Percentiles rank a stretch among this genome's conserved stretches.
phyloP scores from a whole-genome alignment of 1,284 basidiomycete genomes.

The Heliocybe sulcata region DNA sequence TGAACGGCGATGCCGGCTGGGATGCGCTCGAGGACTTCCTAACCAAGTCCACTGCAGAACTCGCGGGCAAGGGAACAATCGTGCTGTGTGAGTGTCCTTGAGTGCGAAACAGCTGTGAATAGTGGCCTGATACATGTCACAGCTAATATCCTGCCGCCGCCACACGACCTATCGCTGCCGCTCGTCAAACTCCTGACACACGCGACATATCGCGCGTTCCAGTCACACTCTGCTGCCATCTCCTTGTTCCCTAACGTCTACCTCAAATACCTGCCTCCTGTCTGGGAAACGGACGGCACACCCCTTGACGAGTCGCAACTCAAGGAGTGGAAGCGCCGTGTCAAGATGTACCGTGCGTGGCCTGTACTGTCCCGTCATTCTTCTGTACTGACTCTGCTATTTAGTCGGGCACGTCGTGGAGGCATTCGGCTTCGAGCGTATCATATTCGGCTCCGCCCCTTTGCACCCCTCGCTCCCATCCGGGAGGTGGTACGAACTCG shows the following conservation, averaged over 20 bases:
- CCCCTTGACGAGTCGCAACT: constrained; percentile 38
- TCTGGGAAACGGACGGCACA: constrained; percentile 51
- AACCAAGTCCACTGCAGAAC: constrained; percentile 45
- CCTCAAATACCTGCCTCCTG: constrained; percentile 77
- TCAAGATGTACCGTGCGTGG: constrained; percentile 85
- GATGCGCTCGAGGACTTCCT: constrained; percentile 73
- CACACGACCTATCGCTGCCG: constrained; percentile 62
- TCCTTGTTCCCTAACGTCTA: constrained; percentile 71
- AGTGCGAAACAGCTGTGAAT: constrained; percentile 6
- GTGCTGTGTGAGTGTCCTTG: constrained; percentile 58
- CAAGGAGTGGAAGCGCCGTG: constrained; percentile 72
- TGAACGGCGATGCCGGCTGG: constrained; percentile 45
- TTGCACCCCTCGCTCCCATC: constrained; percentile 38
- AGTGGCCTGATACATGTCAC: constrained; percentile 7
- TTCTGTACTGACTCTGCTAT: constrained; percentile 5
- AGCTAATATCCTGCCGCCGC: constrained; percentile 86
- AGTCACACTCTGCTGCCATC: constrained; percentile 66
- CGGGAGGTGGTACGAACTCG: constrained; percentile 73
- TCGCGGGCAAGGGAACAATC: constrained; percentile 41
- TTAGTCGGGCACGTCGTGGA: constrained; percentile 73
- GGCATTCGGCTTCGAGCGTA: constrained; percentile 50
- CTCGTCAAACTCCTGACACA: constrained; percentile 75
- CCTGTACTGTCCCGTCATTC: constrained; percentile 10
- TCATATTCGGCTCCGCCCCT: constrained; percentile 47
- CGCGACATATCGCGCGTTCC: constrained; percentile 66